Evolutionary conservation across 2,329 filamentous ascomycete species (phyloP), one percentile per base, ranked within the genome.

Genomic region (Apiospora phragmitis): DNA sequence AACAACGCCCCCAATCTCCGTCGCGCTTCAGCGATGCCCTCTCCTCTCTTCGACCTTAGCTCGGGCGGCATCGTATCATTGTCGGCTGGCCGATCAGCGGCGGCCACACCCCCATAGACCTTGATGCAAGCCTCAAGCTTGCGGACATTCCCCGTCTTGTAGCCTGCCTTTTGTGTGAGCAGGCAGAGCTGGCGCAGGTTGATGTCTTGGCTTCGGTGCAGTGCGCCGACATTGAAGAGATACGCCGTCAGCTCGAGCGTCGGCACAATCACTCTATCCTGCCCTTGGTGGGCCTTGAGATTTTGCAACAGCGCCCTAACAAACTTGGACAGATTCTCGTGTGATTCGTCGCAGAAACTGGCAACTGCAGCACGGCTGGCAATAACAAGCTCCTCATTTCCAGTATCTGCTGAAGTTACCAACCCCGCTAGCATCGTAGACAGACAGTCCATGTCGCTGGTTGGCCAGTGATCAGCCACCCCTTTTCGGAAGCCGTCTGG

Each of bases 71-170:
- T 49, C 41, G 45, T 35, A 14, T 65, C 65, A 18, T 24, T 42
- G 70, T 71, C 73, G 35, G 75, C 74, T 16, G 70, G 72, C 29
- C 70, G 74, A 67, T 72, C 73, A 59, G 65, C 70, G 45, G 71
- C 70, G 4, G 90, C 89, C 35, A 97, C 82, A 0, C 90, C 90
- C 3, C 91, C 89, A 80, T 98, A 98, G 16, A 96, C 88, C 76
- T 91, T 92, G 72, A 97, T 84, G 29, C 93, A 94, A 0, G 94
- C 92, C 78, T 94, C 89, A 1, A 98, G 86, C 80, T 96, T 95
- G 68, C 91, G 89, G 59, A 97, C 89, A 79, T 94, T 96, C 26
- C 92, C 90, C 0, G 92, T 93, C 81, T 95, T 95, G 83, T 93
- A 95, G 73, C 95, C 93, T 0, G 93, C 88, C 80, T 92, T 94